Evolutionary conservation across 306 rosid genomes (phyloP).

Genomic region (Hippophae gyantsensis): DNA sequence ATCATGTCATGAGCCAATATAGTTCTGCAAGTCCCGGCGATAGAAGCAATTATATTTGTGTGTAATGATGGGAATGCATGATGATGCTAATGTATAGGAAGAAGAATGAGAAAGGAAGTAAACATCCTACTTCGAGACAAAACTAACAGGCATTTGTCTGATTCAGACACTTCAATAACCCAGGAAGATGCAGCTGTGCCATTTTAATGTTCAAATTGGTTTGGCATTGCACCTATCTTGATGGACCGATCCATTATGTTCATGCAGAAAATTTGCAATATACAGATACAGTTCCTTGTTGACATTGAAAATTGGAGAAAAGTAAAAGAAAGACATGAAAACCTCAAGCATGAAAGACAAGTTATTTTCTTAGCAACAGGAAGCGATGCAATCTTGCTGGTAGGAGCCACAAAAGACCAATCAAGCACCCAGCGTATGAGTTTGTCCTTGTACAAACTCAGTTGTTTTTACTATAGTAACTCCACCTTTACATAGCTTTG

Average conservation of each 20-base stretch:
- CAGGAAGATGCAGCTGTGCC: too few species aligned
- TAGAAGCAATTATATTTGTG: conserved; percentile 36
- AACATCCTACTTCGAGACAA: too few species aligned
- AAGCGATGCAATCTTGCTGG: conserved; percentile 31
- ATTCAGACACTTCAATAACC: too few species aligned
- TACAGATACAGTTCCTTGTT: too few species aligned
- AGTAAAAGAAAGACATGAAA: neutral
- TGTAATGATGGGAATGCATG: conserved; percentile 10
- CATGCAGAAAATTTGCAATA: too few species aligned
- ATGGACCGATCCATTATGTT: too few species aligned
- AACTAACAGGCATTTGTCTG: too few species aligned
- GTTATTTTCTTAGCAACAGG: conserved; percentile 41
- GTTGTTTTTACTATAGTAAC: conserved; percentile 72
- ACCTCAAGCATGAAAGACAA: conserved; percentile 64
- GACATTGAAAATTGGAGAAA: too few species aligned
- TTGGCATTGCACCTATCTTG: too few species aligned
- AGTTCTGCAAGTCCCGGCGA: conserved; percentile 29
- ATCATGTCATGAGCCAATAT: neutral
- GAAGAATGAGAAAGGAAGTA: too few species aligned
- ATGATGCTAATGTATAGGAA: too few species aligned
- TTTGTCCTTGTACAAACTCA: conserved; percentile 86
- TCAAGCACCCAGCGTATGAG: conserved; percentile 80
- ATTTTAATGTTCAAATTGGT: too few species aligned
- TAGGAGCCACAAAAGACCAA: conserved; percentile 76
- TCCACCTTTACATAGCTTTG: conserved; percentile 77